These are phyloP conservation scores for Sporobolomyces phaffii DNA, from an alignment of 768 basidiomycete genomes.

Conservation along the genomic window DNA sequence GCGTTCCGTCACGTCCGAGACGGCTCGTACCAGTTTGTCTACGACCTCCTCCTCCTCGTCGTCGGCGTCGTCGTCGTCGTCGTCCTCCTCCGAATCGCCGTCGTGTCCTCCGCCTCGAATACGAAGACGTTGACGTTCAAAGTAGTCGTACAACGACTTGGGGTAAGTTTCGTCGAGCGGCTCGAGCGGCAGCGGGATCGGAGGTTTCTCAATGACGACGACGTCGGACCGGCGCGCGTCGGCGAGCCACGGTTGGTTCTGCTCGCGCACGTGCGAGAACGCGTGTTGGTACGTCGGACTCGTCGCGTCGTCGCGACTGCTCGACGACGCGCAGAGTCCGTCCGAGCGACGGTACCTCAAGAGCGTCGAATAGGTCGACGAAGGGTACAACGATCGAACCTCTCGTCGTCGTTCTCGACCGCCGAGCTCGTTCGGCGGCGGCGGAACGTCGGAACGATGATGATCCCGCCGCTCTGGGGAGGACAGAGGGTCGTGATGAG, in stretches of 20 bases:
- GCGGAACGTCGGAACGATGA: too few species aligned
- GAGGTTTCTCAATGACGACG: constrained; percentile 38
- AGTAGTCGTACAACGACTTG: constrained; percentile 11
- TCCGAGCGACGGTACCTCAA: constrained; percentile 42
- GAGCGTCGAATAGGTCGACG: constrained; percentile 33
- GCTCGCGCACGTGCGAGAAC: constrained; percentile 32
- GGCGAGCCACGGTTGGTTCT: constrained; percentile 40
- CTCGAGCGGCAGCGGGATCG: constrained; percentile 30
- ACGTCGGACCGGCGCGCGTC: constrained; percentile 37
- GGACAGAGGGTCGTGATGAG: background rate
- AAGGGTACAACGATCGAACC: constrained; percentile 7
- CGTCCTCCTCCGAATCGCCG: too few species aligned
- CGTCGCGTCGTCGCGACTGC: constrained; percentile 4
- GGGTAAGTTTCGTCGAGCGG: constrained; percentile 5
- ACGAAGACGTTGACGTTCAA: too few species aligned
- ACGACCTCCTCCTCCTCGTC: background rate
- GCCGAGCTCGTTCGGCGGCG: background rate
- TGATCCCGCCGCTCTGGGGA: too few species aligned
- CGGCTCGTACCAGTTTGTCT: constrained; percentile 22
- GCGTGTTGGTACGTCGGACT: constrained; percentile 33
- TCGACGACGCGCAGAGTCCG: constrained; percentile 34
- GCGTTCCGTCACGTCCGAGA: constrained; percentile 16
- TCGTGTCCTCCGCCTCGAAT: too few species aligned
- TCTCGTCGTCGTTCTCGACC: too few species aligned
- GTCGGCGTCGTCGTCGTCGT: too few species aligned